Percentiles rank a stretch among this genome's conserved stretches.
These are phyloP conservation scores for Cladosporium sphaerospermum DNA, from an alignment of 2,329 filamentous ascomycete genomes.

Conservation along the genomic window DNA sequence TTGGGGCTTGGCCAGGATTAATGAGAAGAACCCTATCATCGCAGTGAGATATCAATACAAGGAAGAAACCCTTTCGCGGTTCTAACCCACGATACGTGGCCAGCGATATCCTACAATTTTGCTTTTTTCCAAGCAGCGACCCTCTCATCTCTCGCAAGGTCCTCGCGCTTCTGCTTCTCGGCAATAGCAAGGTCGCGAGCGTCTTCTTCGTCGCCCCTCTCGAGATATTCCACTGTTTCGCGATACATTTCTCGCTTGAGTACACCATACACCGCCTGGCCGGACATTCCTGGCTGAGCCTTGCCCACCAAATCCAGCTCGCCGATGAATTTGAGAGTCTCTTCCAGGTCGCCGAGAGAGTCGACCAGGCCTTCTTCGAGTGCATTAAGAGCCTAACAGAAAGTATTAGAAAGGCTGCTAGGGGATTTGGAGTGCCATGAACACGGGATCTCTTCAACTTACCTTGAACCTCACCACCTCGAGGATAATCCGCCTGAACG, in stretches of 20 bases:
- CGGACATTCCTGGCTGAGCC: conserved; percentile 35
- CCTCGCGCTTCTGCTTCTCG: conserved; percentile 23
- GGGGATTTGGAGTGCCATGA: neutral
- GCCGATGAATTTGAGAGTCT: conserved; percentile 54
- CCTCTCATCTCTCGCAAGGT: conserved; percentile 11
- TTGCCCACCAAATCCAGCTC: conserved; percentile 56
- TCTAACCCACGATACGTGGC: too few species aligned
- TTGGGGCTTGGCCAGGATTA: too few species aligned
- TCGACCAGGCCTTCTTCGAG: conserved; percentile 64
- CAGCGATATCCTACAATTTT: neutral
- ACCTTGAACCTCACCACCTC: conserved; percentile 61
- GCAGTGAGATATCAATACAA: too few species aligned
- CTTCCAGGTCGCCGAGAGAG: conserved; percentile 57
- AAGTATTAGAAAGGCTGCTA: neutral
- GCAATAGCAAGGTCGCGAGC: conserved; percentile 17
- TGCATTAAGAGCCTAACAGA: conserved; percentile 45
- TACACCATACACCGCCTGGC: conserved; percentile 60
- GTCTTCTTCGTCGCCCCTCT: conserved; percentile 37
- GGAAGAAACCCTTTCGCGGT: too few species aligned
- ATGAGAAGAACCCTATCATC: too few species aligned
- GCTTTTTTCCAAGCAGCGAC: conserved; percentile 4
- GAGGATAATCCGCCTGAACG: conserved; percentile 62
- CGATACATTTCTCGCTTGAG: conserved; percentile 73
- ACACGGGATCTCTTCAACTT: neutral
- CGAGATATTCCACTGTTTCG: conserved; percentile 55